Base-by-base conservation (phyloP, 176 grass and related monocot species). In the Calamus simplicifolius region DNA sequence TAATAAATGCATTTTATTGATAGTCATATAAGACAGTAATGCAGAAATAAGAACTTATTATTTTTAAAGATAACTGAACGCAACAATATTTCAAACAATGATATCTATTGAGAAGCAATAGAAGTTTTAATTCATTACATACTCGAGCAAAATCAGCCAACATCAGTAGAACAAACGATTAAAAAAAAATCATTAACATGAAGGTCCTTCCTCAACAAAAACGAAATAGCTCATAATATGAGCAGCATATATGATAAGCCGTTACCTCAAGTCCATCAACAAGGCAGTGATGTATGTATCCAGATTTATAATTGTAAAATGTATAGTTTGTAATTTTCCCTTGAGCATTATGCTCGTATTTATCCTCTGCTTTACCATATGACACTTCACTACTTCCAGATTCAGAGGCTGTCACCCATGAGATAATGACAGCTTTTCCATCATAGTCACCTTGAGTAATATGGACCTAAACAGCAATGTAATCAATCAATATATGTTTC, bases 401-500 rank as follows among this genome's bases (percentile, higher is more conserved):
- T 57, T 91, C 87, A 25, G 62, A 75, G 50, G 58, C 64, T 66
- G 84, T 97, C 19, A 97, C 78, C 92, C 92, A 97, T 26, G 92
- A 88, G 61, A 97, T 25, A 72, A 88, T 85, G 53, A 85, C 81
- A 52, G 92, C 84, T 66, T 85, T 91, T 82, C 92, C 92, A 57
- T 91, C 87, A 71, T 97, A 97, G 61, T 97, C 92, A 25, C 92
- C 92, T 75, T 97, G 92, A 38, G 84, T 97, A 52, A 97, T 80
- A 85, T 92, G 93, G 62, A 97, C 93, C 93, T 97, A 64, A 43
- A 19, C 64, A 54, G 50, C 51, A 18, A 59, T 56, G 30, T 16
- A 56, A 79, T 19, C 25, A 61, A 5, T 53, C 4, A 61, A 17
- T 14, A 19, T 8, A 2, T 5, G 16, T 5, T 29, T 43, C 35